These are phyloP conservation scores for Trametes sanguinea DNA, from an alignment of 768 basidiomycete genomes.

Conservation along the genomic window DNA sequence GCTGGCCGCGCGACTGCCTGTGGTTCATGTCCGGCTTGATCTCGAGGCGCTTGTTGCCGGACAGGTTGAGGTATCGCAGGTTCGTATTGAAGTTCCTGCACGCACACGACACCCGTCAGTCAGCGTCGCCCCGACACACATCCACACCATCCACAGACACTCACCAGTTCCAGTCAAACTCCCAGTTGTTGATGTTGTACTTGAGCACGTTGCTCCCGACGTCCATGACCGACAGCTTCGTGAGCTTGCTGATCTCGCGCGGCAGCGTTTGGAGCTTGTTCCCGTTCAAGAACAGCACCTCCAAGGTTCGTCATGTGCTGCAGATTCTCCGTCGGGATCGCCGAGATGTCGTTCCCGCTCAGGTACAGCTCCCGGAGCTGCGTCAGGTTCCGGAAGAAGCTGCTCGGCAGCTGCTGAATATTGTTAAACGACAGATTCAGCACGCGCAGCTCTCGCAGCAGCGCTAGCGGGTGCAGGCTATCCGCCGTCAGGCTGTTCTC, in stretches of 20 bases:
- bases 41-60: slow-evolving; percentile 94
- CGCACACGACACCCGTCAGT: background rate
- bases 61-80: slow-evolving; percentile 91
- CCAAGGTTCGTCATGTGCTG: slow-evolving; percentile 70
- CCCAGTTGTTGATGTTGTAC: slow-evolving; percentile 98
- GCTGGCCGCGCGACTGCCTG: slow-evolving; percentile 19
- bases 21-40: slow-evolving; percentile 72
- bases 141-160: slow-evolving; percentile 27
- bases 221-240: slow-evolving; percentile 78
- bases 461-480: slow-evolving; percentile 68
- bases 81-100: slow-evolving; percentile 94
- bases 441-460: slow-evolving; percentile 74
- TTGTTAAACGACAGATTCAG: slow-evolving; percentile 96
- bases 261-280: slow-evolving; percentile 93
- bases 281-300: slow-evolving; percentile 86
- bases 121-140: background rate
- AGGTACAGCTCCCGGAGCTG: slow-evolving; percentile 86
- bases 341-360: slow-evolving; percentile 92
- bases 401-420: slow-evolving; percentile 81
- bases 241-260: slow-evolving; percentile 83
- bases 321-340: slow-evolving; percentile 87
- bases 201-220: slow-evolving; percentile 91
- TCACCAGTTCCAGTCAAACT: slow-evolving; percentile 99
- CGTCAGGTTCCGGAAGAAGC: slow-evolving; percentile 71
- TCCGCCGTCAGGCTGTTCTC: slow-evolving; percentile 89